phyloP scores from a whole-genome alignment of 805 yeast species.

The Suhomyces tanzawaensis region DNA sequence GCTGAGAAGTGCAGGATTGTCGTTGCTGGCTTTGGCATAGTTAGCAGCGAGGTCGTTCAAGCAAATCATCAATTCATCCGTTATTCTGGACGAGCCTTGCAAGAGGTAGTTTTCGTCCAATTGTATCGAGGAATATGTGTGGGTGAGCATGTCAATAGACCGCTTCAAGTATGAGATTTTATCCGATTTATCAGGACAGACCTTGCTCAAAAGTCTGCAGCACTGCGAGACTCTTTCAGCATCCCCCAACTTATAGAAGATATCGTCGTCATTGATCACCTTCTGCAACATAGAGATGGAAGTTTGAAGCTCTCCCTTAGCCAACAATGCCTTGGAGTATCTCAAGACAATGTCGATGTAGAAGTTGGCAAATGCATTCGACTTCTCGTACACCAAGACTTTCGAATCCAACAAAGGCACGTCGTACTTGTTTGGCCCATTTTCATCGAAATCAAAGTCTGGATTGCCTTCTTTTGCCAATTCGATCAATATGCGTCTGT shows the following conservation, averaged over 20 bases:
- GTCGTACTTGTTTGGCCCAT: constrained; percentile 24
- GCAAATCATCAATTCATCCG: constrained; percentile 36
- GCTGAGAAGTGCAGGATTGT: constrained; percentile 15
- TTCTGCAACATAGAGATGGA: constrained; percentile 26
- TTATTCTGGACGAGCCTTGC: constrained; percentile 24
- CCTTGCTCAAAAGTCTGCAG: constrained; percentile 33
- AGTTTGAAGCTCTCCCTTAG: constrained; percentile 36
- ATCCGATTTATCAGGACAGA: constrained; percentile 18
- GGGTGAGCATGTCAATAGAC: constrained; percentile 30
- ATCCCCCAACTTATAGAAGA: constrained; percentile 39
- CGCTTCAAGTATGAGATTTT: constrained; percentile 27
- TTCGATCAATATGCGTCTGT: constrained; percentile 35
- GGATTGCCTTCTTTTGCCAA: constrained; percentile 29
- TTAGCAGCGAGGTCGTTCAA: constrained; percentile 35
- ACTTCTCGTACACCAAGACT: constrained; percentile 26
- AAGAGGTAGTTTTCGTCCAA: constrained; percentile 26
- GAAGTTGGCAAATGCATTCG: constrained; percentile 37
- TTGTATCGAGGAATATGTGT: constrained; percentile 25
- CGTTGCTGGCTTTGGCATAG: constrained; percentile 19
- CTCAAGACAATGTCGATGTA: constrained; percentile 42
- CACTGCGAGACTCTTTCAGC: constrained; percentile 41
- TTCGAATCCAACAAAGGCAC: constrained; percentile 35
- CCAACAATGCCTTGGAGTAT: constrained; percentile 39
- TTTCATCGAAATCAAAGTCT: constrained; percentile 25
- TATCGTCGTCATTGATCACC: constrained; percentile 34